Evolutionary conservation across 2,329 filamentous ascomycete genomes (phyloP), one percentile per base, ranked within the genome.

Genomic region (Penicillium sp.): DNA sequence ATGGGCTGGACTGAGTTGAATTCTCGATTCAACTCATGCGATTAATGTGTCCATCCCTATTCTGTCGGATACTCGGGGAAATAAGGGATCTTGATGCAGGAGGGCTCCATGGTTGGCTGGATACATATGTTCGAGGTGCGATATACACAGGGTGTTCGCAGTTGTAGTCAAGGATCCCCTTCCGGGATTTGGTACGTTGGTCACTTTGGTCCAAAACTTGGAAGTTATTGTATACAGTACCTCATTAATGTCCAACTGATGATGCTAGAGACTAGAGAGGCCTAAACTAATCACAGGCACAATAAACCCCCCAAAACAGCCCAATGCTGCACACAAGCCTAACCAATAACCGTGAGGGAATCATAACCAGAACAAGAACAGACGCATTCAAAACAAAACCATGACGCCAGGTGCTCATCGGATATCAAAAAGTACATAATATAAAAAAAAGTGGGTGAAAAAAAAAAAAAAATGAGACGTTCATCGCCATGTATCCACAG

Each of bases 401-500:
- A 29, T 53, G 33, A 62, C 64, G 60, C 57, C 57, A 59, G 37
- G 46, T 56, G 46, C 43, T 50, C n/a, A 29, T 48, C 47, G 33
- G 56, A 47, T 35, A 49, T 54, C 54, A 47, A 40, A 42, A 33
- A 35, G 29, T 57, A 42, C 56, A 56, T 37, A 62, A 60, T 25
- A 47, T 40, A 50, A 51, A 21, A 50, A 55, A 12, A 50, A 54
- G 21, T 51, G 60, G 55, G 56, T 19, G 43, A 49, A 49, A 61
- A 53, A 40, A 60, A 53, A 40, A 54, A 50, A 49, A 46, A n/a
- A n/a, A n/a, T n/a, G n/a, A 48, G 46, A 52, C 37, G 40, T 46
- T 69, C 62, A 67, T 62, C 66, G 64, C 68, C 68, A 70, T 57
- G 68, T 67, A 62, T 67, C 66, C 31, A 66, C 59, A 37, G 67